These are phyloP conservation scores for Aristolochia fimbriata DNA, from an alignment of 164 flowering plant species.

Conservation along the genomic window DNA sequence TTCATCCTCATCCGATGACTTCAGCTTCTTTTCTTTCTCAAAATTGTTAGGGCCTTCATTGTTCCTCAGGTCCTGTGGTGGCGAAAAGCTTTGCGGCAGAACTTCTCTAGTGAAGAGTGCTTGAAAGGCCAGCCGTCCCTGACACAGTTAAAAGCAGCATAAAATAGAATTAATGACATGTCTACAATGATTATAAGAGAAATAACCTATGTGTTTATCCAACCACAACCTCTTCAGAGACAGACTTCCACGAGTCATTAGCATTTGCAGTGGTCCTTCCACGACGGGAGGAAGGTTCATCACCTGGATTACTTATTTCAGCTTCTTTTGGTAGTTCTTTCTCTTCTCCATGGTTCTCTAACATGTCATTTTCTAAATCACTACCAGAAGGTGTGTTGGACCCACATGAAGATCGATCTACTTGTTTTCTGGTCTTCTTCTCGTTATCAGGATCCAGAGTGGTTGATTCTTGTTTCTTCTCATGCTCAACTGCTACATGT, in stretches of 20 bases:
- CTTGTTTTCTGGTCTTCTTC: constrained; percentile 44
- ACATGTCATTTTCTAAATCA: constrained; percentile 60
- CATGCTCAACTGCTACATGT: constrained; percentile 23
- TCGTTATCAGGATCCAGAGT: constrained; percentile 33
- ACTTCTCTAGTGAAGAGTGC: constrained; percentile 72
- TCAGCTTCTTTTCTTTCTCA: constrained; percentile 15
- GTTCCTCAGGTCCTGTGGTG: constrained; percentile 29
- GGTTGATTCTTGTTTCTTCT: constrained; percentile 22
- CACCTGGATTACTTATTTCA: constrained; percentile 25
- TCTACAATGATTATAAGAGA: not conserved
- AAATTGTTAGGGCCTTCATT: constrained; percentile 15
- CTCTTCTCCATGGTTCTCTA: constrained; percentile 43
- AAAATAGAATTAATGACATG: constrained; percentile 3
- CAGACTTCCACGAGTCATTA: constrained; percentile 84
- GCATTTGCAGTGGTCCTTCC: constrained; percentile 31
- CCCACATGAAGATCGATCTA: constrained; percentile 89
- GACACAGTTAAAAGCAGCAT: constrained; percentile 10
- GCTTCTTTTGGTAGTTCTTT: constrained; percentile 41
- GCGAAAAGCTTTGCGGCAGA: constrained; percentile 88
- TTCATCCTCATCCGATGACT: too few relatives aligned
- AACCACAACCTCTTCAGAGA: constrained; percentile 72
- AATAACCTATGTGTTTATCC: not conserved
- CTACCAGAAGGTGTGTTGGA: constrained; percentile 89
- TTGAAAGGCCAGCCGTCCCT: constrained; percentile 93
- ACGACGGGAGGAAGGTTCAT: constrained; percentile 46